Evolutionary conservation across 2,329 filamentous ascomycete genomes (phyloP).

Genomic region (Exophiala dermatitidis): DNA sequence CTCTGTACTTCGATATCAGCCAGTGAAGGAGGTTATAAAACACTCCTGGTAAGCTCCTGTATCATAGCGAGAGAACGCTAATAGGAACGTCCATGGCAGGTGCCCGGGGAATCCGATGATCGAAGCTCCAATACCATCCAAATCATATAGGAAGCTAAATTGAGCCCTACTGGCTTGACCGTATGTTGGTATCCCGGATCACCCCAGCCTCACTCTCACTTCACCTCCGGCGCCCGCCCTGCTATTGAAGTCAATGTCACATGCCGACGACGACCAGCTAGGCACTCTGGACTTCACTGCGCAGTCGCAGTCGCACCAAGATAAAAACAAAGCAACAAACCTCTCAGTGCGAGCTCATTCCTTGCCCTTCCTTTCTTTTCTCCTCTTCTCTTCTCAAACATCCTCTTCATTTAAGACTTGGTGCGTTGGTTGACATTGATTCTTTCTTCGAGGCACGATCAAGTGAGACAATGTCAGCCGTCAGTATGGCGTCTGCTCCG

Average conservation of each 20-base stretch:
- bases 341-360: background rate
- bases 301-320: background rate
- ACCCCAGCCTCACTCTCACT: conserved; percentile 2
- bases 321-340: background rate
- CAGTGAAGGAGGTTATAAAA: background rate
- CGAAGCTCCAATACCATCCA: background rate
- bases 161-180: background rate
- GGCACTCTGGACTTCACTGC: background rate
- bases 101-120: too few species aligned
- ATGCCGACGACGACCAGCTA: background rate
- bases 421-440: background rate
- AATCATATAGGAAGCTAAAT: background rate
- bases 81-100: background rate
- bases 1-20: too few species aligned
- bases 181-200: background rate
- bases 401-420: background rate
- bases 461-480: background rate
- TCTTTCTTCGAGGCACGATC: background rate
- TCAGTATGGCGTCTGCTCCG: conserved; percentile 19
- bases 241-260: background rate
- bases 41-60: background rate
- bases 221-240: background rate
- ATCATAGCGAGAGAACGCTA: background rate
- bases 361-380: background rate
- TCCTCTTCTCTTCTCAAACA: background rate